Conservation (phyloP, 495 filamentous ascomycete species). For the Penicillium coffeae region DNA sequence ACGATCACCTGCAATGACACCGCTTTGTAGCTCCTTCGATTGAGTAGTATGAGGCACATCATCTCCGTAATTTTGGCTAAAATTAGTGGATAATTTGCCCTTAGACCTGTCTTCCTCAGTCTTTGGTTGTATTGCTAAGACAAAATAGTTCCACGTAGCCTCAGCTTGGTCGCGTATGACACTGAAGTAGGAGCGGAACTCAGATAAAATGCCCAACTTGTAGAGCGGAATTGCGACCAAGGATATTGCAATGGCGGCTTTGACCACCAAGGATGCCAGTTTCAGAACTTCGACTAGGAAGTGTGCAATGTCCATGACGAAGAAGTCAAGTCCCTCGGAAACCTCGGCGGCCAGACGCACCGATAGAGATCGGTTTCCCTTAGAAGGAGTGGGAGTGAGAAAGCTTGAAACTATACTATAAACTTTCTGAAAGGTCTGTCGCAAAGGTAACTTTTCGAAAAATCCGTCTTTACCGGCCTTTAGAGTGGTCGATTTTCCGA, state of each 20-base stretch:
- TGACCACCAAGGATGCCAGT: neutral
- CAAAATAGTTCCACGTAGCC: neutral
- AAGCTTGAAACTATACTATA: no score
- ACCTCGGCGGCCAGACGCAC: neutral
- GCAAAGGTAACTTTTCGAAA: no score
- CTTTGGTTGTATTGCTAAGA: no score
- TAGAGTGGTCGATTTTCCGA: no score
- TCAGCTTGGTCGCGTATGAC: neutral
- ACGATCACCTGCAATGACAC: no score
- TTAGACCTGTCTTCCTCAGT: no score
- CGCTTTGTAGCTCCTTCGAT: no score
- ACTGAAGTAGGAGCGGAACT: neutral
- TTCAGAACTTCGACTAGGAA: neutral
- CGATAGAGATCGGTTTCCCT: neutral
- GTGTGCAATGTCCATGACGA: neutral
- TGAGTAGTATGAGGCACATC: no score
- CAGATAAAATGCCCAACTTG: neutral
- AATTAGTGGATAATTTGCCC: no score
- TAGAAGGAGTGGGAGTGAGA: neutral
- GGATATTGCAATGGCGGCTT: neutral
- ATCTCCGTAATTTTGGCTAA: no score
- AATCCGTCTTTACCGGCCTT: no score
- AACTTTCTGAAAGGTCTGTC: no score
- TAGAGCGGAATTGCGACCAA: neutral
- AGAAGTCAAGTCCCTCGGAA: neutral